A percentile compares a stretch with the other conserved stretches of the same genome.
phyloP scores from a whole-genome alignment of 805 yeast genomes.

The Pichia ethanolica region DNA sequence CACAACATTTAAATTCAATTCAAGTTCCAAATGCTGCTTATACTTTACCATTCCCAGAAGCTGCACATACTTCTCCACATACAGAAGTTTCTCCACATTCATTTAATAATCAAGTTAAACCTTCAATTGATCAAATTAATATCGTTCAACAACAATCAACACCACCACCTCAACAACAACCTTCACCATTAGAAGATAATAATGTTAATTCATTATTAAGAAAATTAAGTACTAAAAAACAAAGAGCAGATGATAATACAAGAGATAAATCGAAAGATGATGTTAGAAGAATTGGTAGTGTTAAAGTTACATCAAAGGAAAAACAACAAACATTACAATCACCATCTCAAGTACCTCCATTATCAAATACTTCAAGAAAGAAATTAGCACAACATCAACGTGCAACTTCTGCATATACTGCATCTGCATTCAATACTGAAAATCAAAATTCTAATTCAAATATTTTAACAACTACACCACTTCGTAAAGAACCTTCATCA shows the following conservation, averaged over 20 bases:
- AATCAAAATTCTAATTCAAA: neutral
- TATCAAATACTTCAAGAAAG: conserved; percentile 22
- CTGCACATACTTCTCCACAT: conserved; percentile 37
- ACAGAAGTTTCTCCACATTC: conserved; percentile 18
- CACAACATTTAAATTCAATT: neutral
- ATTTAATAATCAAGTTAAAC: conserved; percentile 8
- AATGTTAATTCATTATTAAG: conserved; percentile 26
- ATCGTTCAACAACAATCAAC: conserved; percentile 16
- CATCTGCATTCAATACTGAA: conserved; percentile 23
- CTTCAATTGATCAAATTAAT: conserved; percentile 7
- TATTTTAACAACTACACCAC: conserved; percentile 1
- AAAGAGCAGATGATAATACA: neutral
- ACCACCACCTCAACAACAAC: conserved; percentile 16
- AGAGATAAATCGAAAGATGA: conserved; percentile 14
- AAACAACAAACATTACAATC: conserved; percentile 26
- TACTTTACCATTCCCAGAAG: conserved; percentile 32
- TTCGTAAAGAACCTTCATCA: neutral
- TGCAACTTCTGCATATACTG: conserved; percentile 32
- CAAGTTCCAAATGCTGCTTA: conserved; percentile 32
- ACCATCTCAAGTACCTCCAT: conserved; percentile 11
- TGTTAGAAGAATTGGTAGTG: conserved; percentile 54
- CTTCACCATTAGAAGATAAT: conserved; percentile 10
- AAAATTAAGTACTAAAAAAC: conserved; percentile 27
- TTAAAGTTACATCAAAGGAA: conserved; percentile 54
- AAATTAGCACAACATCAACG: conserved; percentile 29